Conservation (phyloP, 371 early-diverging fungal genomes). For the Mucor irregularis region DNA sequence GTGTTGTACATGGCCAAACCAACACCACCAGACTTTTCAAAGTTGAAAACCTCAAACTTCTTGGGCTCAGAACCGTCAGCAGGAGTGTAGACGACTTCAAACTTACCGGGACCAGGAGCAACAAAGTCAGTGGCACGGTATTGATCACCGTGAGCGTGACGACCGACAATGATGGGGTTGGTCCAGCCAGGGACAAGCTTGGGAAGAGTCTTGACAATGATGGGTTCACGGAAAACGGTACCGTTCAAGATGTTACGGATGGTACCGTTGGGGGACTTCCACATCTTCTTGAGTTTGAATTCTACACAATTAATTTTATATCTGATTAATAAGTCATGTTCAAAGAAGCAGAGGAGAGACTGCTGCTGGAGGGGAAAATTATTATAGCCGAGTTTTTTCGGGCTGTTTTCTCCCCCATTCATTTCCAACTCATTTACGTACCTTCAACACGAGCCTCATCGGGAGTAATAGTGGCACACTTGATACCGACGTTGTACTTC, state of each 20-base stretch:
- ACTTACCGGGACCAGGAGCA: constrained; percentile 85
- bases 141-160: constrained; percentile 98
- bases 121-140: constrained; percentile 96
- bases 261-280: constrained; percentile 97
- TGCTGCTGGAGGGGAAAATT: too few relatives aligned
- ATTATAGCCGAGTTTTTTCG: too few relatives aligned
- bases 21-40: constrained; percentile 79
- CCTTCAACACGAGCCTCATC: constrained; percentile 94
- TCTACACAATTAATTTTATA: constrained; percentile 52
- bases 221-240: constrained; percentile 98
- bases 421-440: too few relatives aligned
- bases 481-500: constrained; percentile 97
- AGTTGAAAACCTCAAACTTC: constrained; percentile 77
- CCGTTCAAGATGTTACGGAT: constrained; percentile 96
- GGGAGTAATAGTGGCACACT: constrained; percentile 99
- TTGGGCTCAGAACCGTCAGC: constrained; percentile 68
- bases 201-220: constrained; percentile 86
- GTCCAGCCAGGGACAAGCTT: constrained; percentile 94
- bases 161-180: constrained; percentile 93
- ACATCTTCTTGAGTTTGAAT: constrained; percentile 95
- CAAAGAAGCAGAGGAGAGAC: too few relatives aligned
- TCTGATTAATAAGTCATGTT: too few relatives aligned
- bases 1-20: constrained; percentile 96
- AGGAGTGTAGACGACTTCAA: constrained; percentile 89
- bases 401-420: not conserved